These are phyloP conservation scores for Aleurites moluccanus DNA, from an alignment of 441 rosid species.

Conservation along the genomic window DNA sequence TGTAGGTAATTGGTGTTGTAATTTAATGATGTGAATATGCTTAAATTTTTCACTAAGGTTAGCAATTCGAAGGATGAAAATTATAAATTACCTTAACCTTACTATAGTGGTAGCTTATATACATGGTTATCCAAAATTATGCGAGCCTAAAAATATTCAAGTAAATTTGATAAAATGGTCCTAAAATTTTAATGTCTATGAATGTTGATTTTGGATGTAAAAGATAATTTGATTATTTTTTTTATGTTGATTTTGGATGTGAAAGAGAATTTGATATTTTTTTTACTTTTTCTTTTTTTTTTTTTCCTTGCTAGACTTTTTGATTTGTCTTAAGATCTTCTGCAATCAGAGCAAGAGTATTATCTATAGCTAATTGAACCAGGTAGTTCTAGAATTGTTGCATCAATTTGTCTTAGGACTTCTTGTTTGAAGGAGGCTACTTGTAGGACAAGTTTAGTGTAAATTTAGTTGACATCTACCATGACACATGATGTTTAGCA, in stretches of 20 bases:
- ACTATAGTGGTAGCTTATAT: too few relatives aligned
- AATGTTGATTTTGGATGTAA: too few relatives aligned
- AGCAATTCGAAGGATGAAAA: background rate
- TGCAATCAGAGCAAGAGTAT: constrained; percentile 91
- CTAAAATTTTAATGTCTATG: too few relatives aligned
- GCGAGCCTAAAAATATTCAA: too few relatives aligned
- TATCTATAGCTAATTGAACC: constrained; percentile 87
- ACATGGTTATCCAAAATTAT: too few relatives aligned
- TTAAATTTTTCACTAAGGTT: background rate
- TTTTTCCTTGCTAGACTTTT: constrained; percentile 58
- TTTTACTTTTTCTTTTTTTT: background rate
- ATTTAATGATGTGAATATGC: background rate
- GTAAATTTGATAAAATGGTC: too few relatives aligned
- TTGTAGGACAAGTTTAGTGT: constrained; percentile 95
- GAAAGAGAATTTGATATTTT: too few relatives aligned
- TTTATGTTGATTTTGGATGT: too few relatives aligned
- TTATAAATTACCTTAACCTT: too few relatives aligned
- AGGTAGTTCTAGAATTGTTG: constrained; percentile 72
- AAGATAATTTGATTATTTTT: too few relatives aligned
- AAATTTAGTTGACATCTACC: constrained; percentile 36
- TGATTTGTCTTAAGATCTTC: constrained; percentile 66
- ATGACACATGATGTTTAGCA: constrained; percentile 6
- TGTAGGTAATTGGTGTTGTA: background rate
- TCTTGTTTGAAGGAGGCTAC: constrained; percentile 85
- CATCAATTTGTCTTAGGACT: constrained; percentile 80